Evolutionary conservation across 140 eudicot species (phyloP).

Genomic region (Anethum foeniculum): DNA sequence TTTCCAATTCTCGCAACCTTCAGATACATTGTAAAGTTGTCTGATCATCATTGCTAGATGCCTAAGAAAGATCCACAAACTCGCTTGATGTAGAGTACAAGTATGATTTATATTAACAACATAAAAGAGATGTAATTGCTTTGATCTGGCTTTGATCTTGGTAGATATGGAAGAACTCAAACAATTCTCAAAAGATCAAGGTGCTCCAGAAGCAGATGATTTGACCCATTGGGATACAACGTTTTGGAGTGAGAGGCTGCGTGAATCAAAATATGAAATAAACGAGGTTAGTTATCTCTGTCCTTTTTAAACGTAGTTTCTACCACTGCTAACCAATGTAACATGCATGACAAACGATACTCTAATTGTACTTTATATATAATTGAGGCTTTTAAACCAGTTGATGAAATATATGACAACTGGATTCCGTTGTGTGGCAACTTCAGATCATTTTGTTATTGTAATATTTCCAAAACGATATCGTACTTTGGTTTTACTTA

Average conservation of each 20-base stretch:
- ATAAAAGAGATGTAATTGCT: too few relatives aligned
- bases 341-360: not conserved
- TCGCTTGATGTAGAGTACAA: not conserved
- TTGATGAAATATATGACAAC: not conserved
- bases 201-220: slow-evolving; percentile 73
- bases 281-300: slow-evolving; percentile 52
- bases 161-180: slow-evolving; percentile 81
- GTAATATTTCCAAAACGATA: not conserved
- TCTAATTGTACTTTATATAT: not conserved
- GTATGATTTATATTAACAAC: not conserved
- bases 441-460: not conserved
- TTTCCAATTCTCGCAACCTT: too few relatives aligned
- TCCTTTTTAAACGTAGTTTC: not conserved
- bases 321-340: not conserved
- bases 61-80: not conserved
- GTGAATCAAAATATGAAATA: slow-evolving; percentile 80
- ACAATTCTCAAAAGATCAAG: slow-evolving; percentile 54
- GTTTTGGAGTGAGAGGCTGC: slow-evolving; percentile 92
- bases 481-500: not conserved
- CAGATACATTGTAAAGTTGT: too few relatives aligned
- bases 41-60: not conserved
- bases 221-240: slow-evolving; percentile 71
- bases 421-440: not conserved
- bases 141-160: not conserved
- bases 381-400: not conserved